Evolutionary conservation across 495 filamentous ascomycete genomes (phyloP), one percentile per base, ranked within the genome.

Genomic region (Pseudotulostoma volvatum): DNA sequence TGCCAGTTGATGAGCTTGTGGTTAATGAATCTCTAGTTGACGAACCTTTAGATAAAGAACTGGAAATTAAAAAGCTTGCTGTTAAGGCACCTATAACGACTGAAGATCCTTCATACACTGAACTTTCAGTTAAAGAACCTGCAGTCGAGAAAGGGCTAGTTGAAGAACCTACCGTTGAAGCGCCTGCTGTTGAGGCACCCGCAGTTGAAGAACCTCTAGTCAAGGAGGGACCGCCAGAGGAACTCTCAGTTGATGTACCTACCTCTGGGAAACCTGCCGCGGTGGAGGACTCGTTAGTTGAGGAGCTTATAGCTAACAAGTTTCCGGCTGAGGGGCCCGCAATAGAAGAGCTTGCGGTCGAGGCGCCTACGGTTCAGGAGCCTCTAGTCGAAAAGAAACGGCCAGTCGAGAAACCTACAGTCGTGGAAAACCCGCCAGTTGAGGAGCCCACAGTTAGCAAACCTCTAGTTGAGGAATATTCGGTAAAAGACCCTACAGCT

Each of bases 181-280:
- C n/a, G n/a, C n/a, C n/a, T n/a, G n/a, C n/a, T n/a, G n/a, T n/a
- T n/a, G n/a, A n/a, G n/a, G n/a, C 38, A 33, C 38, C 41, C 2
- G 34, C 32, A 13, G 31, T 38, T 15, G 39, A 48, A 34, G 36
- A 9, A 17, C n/a, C 30, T 19, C 3, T 19, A 21, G 2, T n/a
- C n/a, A n/a, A 46, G 23, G 42, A 50, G 18, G 23, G 38, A 9
- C 40, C 39, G n/a, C 18, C 11, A 3, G 38, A 45, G 35, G 7
- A 41, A 31, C 20, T 31, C 13, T 18, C 37, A 11, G 40, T 31
- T 9, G 44, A 37, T 31, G 31, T 36, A 4, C 33, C 21, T 17
- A 33, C 33, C 5, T 33, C 42, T 16, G 18, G 40, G 14, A 34
- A 31, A 7, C 4, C 34, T n/a, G 38, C 34, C 9, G 13, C 21